Evolutionary conservation across 2,329 filamentous ascomycete species (phyloP).

Genomic region (Fusarium bulbicola): DNA sequence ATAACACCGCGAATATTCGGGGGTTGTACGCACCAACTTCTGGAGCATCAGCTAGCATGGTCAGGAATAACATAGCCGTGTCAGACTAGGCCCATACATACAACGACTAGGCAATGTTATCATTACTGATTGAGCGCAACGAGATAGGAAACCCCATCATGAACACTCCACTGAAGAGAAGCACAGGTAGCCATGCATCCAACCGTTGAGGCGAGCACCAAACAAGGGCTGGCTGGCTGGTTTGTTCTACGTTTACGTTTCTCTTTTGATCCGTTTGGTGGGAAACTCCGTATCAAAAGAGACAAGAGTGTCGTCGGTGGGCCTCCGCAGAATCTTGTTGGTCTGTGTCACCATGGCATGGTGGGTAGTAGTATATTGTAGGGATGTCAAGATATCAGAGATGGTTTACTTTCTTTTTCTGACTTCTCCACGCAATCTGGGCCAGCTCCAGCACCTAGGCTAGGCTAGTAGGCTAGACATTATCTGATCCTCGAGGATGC

Average conservation of each 20-base stretch:
- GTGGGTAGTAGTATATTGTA: not conserved
- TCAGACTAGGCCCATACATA: not conserved
- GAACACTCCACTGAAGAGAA: not conserved
- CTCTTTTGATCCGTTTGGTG: not conserved
- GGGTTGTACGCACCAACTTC: not conserved
- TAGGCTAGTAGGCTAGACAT: not conserved
- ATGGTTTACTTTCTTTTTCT: not conserved
- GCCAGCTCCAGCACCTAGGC: not conserved
- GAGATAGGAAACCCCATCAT: constrained; percentile 13
- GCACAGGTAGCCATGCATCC: not conserved
- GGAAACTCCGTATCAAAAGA: not conserved
- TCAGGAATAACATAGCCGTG: not conserved
- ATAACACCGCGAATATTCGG: not conserved
- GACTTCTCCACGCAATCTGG: not conserved
- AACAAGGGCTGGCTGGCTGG: not conserved
- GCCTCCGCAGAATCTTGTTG: not conserved
- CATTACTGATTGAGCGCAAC: not conserved
- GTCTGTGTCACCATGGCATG: not conserved
- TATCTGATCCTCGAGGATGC: not conserved
- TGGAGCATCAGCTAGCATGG: not conserved
- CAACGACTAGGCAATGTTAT: not conserved
- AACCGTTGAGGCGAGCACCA: not conserved
- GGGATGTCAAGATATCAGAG: not conserved
- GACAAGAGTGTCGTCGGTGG: not conserved
- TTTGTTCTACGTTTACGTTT: not conserved